Conservation (phyloP, 306 rosid genomes). For the Inga leiocalycina region DNA sequence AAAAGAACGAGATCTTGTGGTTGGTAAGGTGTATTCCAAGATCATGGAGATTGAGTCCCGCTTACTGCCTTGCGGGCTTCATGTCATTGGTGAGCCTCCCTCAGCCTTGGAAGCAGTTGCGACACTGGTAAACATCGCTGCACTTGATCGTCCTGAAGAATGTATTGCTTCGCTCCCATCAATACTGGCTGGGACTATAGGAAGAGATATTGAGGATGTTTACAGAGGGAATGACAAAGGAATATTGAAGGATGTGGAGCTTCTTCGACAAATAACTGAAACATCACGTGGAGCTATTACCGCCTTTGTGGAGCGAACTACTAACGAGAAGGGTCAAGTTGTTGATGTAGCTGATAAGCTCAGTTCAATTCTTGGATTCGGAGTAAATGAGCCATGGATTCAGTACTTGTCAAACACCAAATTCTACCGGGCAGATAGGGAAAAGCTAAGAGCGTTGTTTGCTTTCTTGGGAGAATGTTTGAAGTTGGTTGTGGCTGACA, state of each 20-base stretch:
- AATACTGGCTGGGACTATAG: slow-evolving; percentile 81
- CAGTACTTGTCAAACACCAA: slow-evolving; percentile 83
- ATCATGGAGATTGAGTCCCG: slow-evolving; percentile 99
- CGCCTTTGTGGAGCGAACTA: slow-evolving; percentile 81
- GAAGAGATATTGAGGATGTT: slow-evolving; percentile 84
- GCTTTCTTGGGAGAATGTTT: slow-evolving; percentile 81
- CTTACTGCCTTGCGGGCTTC: slow-evolving; percentile 92
- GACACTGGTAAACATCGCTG: slow-evolving; percentile 94
- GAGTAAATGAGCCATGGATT: slow-evolving; percentile 93
- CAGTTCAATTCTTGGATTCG: slow-evolving; percentile 79
- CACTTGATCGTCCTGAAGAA: slow-evolving; percentile 92
- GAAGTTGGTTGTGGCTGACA: slow-evolving; percentile 85
- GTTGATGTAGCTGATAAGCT: slow-evolving; percentile 77
- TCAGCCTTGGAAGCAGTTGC: slow-evolving; percentile 98
- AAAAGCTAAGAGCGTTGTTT: slow-evolving; percentile 71
- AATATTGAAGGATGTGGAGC: slow-evolving; percentile 90
- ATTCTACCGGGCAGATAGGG: slow-evolving; percentile 89
- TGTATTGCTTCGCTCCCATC: slow-evolving; percentile 75
- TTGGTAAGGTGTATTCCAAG: slow-evolving; percentile 91
- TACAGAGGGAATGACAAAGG: slow-evolving; percentile 89
- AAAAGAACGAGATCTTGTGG: slow-evolving; percentile 88
- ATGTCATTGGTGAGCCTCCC: slow-evolving; percentile 97
- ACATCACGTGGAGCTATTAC: slow-evolving; percentile 83
- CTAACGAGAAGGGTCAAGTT: slow-evolving; percentile 91
- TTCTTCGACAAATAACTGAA: slow-evolving; percentile 87